phyloP scores from a whole-genome alignment of 2,329 filamentous ascomycete species.

The Podosphaera leucotricha region DNA sequence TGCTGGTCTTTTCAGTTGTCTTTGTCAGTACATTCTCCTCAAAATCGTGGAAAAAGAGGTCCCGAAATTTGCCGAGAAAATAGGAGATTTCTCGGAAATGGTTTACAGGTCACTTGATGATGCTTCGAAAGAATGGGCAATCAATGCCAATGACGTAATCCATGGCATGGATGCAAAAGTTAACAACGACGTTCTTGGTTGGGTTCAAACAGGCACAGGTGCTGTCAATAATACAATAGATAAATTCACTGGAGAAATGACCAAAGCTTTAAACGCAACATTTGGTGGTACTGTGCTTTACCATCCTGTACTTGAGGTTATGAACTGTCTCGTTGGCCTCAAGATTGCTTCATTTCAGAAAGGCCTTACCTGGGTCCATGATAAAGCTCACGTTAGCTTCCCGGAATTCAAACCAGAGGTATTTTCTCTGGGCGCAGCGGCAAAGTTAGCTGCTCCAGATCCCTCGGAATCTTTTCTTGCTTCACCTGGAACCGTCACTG shows the following conservation, averaged over 20 bases:
- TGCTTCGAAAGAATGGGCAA: constrained; percentile 39
- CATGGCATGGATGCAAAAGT: constrained; percentile 40
- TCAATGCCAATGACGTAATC: constrained; percentile 37
- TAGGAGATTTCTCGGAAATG: constrained; percentile 39
- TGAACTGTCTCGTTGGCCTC: constrained; percentile 68
- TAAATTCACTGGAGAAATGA: constrained; percentile 56
- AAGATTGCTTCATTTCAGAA: constrained; percentile 70
- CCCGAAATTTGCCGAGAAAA: constrained; percentile 37
- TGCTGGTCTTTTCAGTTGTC: constrained; percentile 40
- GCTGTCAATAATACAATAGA: constrained; percentile 75
- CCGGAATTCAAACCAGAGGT: constrained; percentile 57
- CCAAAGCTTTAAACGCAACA: constrained; percentile 44
- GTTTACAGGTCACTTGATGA: constrained; percentile 39
- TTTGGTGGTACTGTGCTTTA: constrained; percentile 69
- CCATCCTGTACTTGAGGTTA: constrained; percentile 52
- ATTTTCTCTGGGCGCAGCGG: constrained; percentile 56
- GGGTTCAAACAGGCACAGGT: constrained; percentile 62
- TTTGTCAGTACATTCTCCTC: constrained; percentile 44
- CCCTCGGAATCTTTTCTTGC: constrained; percentile 52
- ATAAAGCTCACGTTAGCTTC: constrained; percentile 64
- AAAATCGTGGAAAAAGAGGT: constrained; percentile 38
- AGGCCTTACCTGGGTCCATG: constrained; percentile 79
- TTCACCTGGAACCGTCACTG: constrained; percentile 30
- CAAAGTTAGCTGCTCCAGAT: constrained; percentile 24
- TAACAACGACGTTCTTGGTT: constrained; percentile 66